phyloP scores from a whole-genome alignment of 768 basidiomycete species.

The Mycena galopus region DNA sequence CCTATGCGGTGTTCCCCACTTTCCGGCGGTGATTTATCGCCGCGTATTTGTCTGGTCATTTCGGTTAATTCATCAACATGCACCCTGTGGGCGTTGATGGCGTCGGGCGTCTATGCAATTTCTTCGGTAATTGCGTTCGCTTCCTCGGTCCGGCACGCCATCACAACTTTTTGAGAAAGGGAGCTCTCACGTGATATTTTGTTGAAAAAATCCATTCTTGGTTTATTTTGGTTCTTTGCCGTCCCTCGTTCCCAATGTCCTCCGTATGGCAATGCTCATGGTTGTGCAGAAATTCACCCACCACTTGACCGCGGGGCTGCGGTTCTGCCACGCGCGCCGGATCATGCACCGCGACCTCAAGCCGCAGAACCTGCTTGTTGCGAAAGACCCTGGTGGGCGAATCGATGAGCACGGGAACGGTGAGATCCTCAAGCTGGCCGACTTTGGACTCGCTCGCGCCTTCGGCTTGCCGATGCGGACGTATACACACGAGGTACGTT shows the following conservation, averaged over 20 bases:
- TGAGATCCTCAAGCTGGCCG: constrained; percentile 94
- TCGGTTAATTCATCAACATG: constrained; percentile 1
- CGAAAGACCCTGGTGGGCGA: constrained; percentile 19
- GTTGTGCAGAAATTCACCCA: constrained; percentile 90
- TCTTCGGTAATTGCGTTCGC: background rate
- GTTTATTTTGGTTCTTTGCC: background rate
- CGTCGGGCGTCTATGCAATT: background rate
- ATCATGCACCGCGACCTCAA: constrained; percentile 98
- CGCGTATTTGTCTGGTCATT: background rate
- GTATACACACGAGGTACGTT: constrained; percentile 94
- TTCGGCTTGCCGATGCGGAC: constrained; percentile 99
- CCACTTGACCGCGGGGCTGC: constrained; percentile 90
- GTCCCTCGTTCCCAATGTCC: background rate
- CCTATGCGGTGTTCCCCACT: background rate
- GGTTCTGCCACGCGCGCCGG: constrained; percentile 95
- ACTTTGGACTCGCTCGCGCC: constrained; percentile 95
- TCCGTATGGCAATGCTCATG: background rate
- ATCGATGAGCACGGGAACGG: constrained; percentile 60
- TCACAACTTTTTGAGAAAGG: too few relatives aligned
- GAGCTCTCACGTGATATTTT: background rate
- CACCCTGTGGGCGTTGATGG: constrained; percentile 17
- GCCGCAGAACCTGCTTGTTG: constrained; percentile 95
- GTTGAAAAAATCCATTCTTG: background rate
- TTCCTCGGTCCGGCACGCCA: background rate
- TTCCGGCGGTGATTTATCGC: background rate